Percentiles rank a stretch among this genome's conserved stretches.
These are phyloP conservation scores for Fusarium tanahbumbuense DNA, from an alignment of 2,329 filamentous ascomycete species.

Conservation along the genomic window DNA sequence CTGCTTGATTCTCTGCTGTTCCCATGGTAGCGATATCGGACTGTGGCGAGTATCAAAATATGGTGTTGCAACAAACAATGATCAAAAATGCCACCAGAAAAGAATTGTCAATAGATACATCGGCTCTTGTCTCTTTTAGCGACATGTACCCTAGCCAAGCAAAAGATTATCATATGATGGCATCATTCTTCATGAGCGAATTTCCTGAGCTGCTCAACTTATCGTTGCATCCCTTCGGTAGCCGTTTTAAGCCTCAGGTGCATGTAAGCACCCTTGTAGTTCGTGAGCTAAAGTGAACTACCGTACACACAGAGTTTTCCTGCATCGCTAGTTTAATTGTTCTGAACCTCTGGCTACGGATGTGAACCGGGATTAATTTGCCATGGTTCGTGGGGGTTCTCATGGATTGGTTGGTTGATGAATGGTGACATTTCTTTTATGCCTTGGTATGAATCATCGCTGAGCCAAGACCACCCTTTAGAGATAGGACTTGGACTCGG, in stretches of 20 bases:
- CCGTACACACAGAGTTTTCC: slow-evolving; percentile 2
- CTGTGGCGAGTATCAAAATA: slow-evolving; percentile 14
- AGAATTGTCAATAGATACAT: neutral
- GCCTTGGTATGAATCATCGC: neutral
- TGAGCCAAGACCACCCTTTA: neutral
- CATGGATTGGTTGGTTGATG: neutral
- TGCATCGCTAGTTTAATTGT: slow-evolving; percentile 8
- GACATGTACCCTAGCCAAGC: neutral
- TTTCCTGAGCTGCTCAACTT: slow-evolving; percentile 13
- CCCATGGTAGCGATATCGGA: slow-evolving; percentile 25
- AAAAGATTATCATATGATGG: slow-evolving; percentile 29
- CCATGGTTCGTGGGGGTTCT: slow-evolving; percentile 1
- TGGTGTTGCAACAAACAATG: neutral
- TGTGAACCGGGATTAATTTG: slow-evolving; percentile 23
- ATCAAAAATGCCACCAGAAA: neutral
- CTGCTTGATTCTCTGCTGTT: slow-evolving; percentile 4
- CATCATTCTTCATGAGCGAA: slow-evolving; percentile 29
- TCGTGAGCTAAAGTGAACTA: slow-evolving; percentile 22
- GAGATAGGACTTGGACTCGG: neutral
- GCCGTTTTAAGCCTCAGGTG: slow-evolving; percentile 37
- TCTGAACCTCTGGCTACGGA: slow-evolving; percentile 1
- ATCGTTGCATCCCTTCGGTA: slow-evolving; percentile 12
- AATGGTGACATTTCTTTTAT: neutral
- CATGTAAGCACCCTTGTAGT: slow-evolving; percentile 25
- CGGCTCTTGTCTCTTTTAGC: neutral